Base-by-base conservation (phyloP, 495 filamentous ascomycete genomes). In the Tuber indicum region DNA sequence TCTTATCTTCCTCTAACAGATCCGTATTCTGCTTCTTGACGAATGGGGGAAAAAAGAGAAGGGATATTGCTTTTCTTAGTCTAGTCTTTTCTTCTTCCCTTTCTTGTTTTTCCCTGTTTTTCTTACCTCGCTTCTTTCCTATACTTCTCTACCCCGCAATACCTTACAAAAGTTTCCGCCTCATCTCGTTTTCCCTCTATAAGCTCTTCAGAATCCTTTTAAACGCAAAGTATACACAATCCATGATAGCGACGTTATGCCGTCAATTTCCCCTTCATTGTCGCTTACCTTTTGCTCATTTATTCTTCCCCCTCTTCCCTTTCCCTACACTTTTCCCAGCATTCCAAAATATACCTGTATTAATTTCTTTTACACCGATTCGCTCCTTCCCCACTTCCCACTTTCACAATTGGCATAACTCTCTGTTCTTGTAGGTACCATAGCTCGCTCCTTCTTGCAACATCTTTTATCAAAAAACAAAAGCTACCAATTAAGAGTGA, bases 21-120 rank as follows among this genome's bases (percentile, higher is more conserved):
- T 52, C 70, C 32, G 71, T 71, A 70, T 52, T 79, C 42, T 23
- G 71, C n/a, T 44, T 47, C 76, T 72, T 71, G 49, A 49, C 58
- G n/a, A 47, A 44, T 75, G 16, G 46, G 69, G 39, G 73, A 1
- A n/a, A 19, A 58, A 39, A 58, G 39, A 4, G 32, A 74, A 43
- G n/a, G 23, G 47, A 44, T 39, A 74, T 42, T 32, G 7, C 44
- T 44, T 75, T 36, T 75, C 72, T 62, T 62, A 32, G 36, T 74
- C 62, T n/a, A n/a, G 32, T 49, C 66, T 44, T 44, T 39, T 12
- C 5, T 32, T 71, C 23, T 41, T 47, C n/a, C 45, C 44, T 52
- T 72, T 46, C 41, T 39, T 36, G 42, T 69, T 45, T 19, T 58
- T 66, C 4, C 39, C 1, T 41, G 39, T 41, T 9, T 44, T 75